A percentile compares a stretch with the other conserved stretches of the same genome.
Conservation (phyloP, 176 grass and related monocot genomes). For the Pontederia paniculata region DNA sequence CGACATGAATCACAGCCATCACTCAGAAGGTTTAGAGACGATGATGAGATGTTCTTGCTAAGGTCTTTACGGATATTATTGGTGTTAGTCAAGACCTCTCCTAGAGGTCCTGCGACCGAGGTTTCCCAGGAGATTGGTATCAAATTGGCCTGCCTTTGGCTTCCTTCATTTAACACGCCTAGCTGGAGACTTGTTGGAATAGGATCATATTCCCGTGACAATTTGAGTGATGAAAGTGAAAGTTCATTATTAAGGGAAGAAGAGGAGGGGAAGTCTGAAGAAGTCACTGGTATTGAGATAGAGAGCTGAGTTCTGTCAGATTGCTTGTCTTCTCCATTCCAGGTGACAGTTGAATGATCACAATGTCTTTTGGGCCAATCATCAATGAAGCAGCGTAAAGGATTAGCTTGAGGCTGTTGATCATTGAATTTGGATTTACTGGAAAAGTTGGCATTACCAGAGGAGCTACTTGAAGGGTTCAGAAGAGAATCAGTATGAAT, state of each 20-base stretch:
- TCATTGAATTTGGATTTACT: not conserved
- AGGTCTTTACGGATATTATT: conserved; percentile 10
- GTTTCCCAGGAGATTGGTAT: conserved; percentile 16
- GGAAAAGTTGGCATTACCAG: not conserved
- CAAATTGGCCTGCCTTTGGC: not conserved
- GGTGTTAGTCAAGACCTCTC: conserved; percentile 59
- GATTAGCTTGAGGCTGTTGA: conserved; percentile 14
- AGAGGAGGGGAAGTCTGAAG: conserved; percentile 32
- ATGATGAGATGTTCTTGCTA: conserved; percentile 24
- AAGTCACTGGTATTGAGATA: conserved; percentile 34
- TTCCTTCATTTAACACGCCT: conserved; percentile 17
- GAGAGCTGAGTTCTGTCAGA: conserved; percentile 27
- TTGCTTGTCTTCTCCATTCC: conserved; percentile 20
- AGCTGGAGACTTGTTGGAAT: conserved; percentile 10
- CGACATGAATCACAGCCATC: conserved; percentile 58
- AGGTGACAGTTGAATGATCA: conserved; percentile 1
- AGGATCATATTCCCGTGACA: conserved; percentile 32
- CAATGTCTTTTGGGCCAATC: conserved; percentile 28
- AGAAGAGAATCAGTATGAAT: not conserved
- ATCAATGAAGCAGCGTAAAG: conserved; percentile 50
- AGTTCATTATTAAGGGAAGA: conserved; percentile 24
- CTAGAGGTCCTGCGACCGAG: conserved; percentile 62
- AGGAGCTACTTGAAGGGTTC: not conserved
- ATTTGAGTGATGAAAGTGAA: conserved; percentile 26
- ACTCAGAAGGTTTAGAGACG: conserved; percentile 46